phyloP scores from a whole-genome alignment of 257 asterid genomes.

The Coffea canephora region DNA sequence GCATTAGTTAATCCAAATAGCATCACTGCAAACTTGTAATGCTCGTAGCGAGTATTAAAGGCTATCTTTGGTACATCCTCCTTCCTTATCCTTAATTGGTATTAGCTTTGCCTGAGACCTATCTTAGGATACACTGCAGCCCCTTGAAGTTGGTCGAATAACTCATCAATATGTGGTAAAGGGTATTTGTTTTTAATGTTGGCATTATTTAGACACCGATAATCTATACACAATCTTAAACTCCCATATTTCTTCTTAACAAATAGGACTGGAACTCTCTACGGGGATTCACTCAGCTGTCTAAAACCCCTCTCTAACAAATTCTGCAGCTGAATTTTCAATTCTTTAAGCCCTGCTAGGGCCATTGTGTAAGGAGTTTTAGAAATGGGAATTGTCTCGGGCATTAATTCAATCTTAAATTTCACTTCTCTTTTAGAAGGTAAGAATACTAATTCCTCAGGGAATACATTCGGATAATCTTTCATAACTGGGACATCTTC shows the following conservation, averaged over 20 bases:
- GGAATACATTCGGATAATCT: neutral
- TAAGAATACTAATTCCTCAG: neutral
- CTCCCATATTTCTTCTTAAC: neutral
- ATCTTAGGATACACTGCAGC: neutral
- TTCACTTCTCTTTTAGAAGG: neutral
- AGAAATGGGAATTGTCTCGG: neutral
- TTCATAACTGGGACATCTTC: neutral
- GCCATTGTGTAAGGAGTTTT: neutral
- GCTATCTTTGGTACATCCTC: neutral
- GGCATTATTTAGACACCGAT: neutral
- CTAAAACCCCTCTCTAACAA: neutral
- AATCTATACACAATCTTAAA: neutral
- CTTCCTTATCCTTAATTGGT: neutral
- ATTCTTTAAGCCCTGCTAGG: neutral
- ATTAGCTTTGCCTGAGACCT: neutral
- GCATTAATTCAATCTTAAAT: neutral
- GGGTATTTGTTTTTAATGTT: neutral
- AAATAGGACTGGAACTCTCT: neutral
- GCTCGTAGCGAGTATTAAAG: neutral
- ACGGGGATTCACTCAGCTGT: neutral
- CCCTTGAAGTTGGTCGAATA: neutral
- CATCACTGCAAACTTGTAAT: neutral
- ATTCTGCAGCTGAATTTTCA: neutral
- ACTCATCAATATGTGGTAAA: neutral
- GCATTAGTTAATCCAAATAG: neutral